Evolutionary conservation across 495 filamentous ascomycete species (phyloP), one percentile per base, ranked within the genome.

Genomic region (Physcia stellaris): DNA sequence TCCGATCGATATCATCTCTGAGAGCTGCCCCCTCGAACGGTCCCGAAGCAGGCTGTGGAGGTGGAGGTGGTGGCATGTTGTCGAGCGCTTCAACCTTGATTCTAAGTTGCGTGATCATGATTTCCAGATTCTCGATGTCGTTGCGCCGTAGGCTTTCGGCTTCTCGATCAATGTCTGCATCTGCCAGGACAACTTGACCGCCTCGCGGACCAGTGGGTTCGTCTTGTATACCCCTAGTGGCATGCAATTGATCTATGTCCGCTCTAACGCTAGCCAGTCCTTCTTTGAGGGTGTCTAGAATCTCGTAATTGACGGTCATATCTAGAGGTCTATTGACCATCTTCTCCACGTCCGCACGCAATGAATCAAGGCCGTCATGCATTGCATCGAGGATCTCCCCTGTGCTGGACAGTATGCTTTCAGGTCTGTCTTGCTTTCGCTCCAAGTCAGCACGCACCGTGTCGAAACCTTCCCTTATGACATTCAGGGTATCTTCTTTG

Each of bases 61-160:
- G 21, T 15, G 62, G 50, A 18, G 64, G 56, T 7, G 67, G 64
- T 20, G 71, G 64, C 28, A 74, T 68, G 6, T 68, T 61, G 42
- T 90, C 79, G 37, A 92, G 73, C 3, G 80, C 68, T 42, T 93
- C 84, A 26, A 95, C 72, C 59, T 92, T 94, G 50, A 73, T 71
- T 33, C 80, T 73, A 1, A 95, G 66, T 52, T 92, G 76, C 1
- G 77, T 78, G 41, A 94, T 83, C 39, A 94, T 63, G 24, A 72
- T 60, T 47, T 93, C 86, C 12, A 95, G 70, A 34, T 80, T 79
- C 49, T 88, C 85, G 34, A 94, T 77, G 39, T 87, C 83, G 40
- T 76, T 71, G 7, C 67, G 66, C 37, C 75, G 73, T 21, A 75
- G 45, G 22, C 61, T 57, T 17, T 70, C 62, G 6, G 59, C 54